Evolutionary conservation across 1,139 yeast genomes (phyloP).

Genomic region (Candida mesenterica): DNA sequence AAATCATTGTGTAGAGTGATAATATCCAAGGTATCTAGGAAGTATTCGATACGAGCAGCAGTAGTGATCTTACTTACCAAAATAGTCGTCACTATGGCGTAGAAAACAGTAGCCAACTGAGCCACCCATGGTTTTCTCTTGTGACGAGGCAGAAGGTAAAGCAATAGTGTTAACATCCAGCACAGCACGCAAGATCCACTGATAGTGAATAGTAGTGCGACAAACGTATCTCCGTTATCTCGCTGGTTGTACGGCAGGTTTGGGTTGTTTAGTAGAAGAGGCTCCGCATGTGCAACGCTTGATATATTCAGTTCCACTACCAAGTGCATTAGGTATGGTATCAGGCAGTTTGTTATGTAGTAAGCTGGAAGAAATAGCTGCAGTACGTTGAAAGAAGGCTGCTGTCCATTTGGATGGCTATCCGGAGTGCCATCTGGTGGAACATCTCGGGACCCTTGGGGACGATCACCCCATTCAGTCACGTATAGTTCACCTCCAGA

Average conservation of each 20-base stretch:
- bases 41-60: constrained; percentile 34
- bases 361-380: constrained; percentile 36
- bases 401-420: background rate
- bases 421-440: background rate
- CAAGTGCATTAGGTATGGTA: constrained; percentile 15
- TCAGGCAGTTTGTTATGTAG: constrained; percentile 43
- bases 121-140: constrained; percentile 50
- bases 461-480: constrained; percentile 13
- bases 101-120: constrained; percentile 45
- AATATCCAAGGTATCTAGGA: constrained; percentile 37
- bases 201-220: constrained; percentile 41
- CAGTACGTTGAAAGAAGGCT: constrained; percentile 17
- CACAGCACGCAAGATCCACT: constrained; percentile 44
- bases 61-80: constrained; percentile 37
- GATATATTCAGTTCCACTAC: constrained; percentile 9
- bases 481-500: constrained; percentile 29
- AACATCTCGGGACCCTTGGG: too few relatives aligned
- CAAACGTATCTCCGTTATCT: constrained; percentile 44
- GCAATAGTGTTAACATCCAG: constrained; percentile 54
- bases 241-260: constrained; percentile 24
- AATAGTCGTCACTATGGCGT: constrained; percentile 44
- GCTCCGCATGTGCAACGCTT: background rate
- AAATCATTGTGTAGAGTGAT: constrained; percentile 30
- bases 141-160: constrained; percentile 40
- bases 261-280: background rate